Evolutionary conservation across 73 alveolate species (phyloP).

Genomic region (Tetrahymena thermophila): DNA sequence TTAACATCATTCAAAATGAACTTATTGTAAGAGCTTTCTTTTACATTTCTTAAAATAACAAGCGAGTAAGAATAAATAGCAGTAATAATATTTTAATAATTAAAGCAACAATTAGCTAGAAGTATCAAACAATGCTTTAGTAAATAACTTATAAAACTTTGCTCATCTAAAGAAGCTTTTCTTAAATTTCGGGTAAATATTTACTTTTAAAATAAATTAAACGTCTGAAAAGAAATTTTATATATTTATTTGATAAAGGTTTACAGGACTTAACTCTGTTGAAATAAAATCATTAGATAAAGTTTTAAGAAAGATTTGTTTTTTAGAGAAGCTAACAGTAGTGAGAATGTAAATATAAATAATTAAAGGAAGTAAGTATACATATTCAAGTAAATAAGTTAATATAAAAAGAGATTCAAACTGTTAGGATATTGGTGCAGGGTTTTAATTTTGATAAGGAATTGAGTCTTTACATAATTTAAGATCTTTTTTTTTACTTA

Average conservation of each 20-base stretch:
- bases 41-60: not conserved
- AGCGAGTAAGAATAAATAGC: not conserved
- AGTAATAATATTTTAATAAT: not conserved
- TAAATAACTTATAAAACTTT: not conserved
- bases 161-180: not conserved
- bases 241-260: not conserved
- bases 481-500: not conserved
- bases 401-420: not conserved
- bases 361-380: not conserved
- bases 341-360: not conserved
- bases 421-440: not conserved
- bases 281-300: not conserved
- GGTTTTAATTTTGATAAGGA: not conserved
- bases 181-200: not conserved
- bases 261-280: not conserved
- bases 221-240: too few species aligned
- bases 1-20: not conserved
- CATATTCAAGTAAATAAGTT: too few species aligned
- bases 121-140: not conserved
- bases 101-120: not conserved
- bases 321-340: not conserved
- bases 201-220: too few species aligned
- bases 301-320: not conserved
- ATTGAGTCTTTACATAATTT: not conserved
- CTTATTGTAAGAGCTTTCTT: not conserved